Conservation (phyloP, 805 yeast species). For the Saccharomycopsis javanensis region DNA sequence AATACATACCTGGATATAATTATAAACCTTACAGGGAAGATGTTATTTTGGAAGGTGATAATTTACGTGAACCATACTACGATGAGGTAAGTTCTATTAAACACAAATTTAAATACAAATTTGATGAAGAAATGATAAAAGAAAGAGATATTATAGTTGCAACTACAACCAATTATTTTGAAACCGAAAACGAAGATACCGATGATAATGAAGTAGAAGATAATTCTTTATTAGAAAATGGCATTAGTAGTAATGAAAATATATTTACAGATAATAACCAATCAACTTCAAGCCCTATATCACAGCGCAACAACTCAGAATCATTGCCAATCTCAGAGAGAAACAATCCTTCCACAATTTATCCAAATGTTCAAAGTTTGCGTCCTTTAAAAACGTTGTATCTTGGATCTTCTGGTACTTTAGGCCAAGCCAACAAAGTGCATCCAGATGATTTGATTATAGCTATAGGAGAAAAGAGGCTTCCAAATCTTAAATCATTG, state of each 20-base stretch:
- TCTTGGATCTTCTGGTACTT: conserved; percentile 76
- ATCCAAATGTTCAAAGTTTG: conserved; percentile 8
- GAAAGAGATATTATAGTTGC: conserved; percentile 12
- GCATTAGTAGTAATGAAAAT: neutral
- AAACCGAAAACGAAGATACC: conserved; percentile 6
- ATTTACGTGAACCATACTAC: neutral
- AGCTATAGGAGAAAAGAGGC: conserved; percentile 68
- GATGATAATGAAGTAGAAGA: neutral
- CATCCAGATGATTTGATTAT: conserved; percentile 84
- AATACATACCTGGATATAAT: conserved; percentile 11
- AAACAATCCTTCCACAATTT: neutral
- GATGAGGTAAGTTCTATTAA: neutral
- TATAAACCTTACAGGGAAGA: conserved; percentile 2
- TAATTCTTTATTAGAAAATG: neutral
- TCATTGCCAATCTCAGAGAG: neutral
- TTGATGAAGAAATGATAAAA: neutral
- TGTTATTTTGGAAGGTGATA: conserved; percentile 2
- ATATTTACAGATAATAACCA: too few relatives aligned
- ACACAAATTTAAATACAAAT: conserved; percentile 2
- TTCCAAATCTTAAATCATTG: conserved; percentile 57
- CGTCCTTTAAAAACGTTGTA: conserved; percentile 53
- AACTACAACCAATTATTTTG: conserved; percentile 13
- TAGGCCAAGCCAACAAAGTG: conserved; percentile 73
- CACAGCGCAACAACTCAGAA: neutral
- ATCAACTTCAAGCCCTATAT: too few relatives aligned